Evolutionary conservation across 2,329 filamentous ascomycete species (phyloP), one percentile per base, ranked within the genome.

Genomic region (Zymoseptoria pseudotritici): DNA sequence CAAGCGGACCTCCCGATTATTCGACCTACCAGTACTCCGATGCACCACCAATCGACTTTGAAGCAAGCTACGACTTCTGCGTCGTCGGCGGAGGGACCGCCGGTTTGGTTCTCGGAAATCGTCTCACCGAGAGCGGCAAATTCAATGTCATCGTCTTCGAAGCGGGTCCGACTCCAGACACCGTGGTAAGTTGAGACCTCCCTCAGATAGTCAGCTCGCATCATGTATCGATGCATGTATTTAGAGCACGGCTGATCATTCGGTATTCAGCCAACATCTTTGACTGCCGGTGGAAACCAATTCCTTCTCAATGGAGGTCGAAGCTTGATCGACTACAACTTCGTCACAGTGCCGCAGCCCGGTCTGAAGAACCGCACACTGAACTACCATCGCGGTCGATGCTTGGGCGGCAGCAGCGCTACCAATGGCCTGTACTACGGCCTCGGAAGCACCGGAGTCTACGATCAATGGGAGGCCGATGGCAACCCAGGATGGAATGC

Each of bases 61-160:
- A 61, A 31, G 55, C 62, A 13, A 49, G 57, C 22, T 64, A 64
- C 58, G 62, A 64, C 26, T 64, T 64, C 46, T 64, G 62, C 42
- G 55, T 64, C 53, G 56, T 64, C 20, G 62, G 62, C 21, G 60
- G 62, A 52, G 65, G 65, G 17, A 67, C 65, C 20, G 64, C 65
- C 53, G 65, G 65, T 11, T 57, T 67, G 8, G 60, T 61, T 11
- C 62, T 67, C 21, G 64, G 58, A 21, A 61, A 65, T 29, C 61
- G 65, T 13, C 61, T 67, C 20, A 61, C 63, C 21, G 64, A 66
- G 54, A 63, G 60, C 24, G 62, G 62, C 10, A 58, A 53, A 20
- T 54, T 57, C 49, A 52, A 51, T n/a, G 60, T 64, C 50, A 56
- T 64, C 9, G 60, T 60, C 51, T 59, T 64, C 60, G 62, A 64